These are phyloP conservation scores for Blastomyces gilchristii DNA, from an alignment of 2,329 filamentous ascomycete genomes.

Conservation along the genomic window DNA sequence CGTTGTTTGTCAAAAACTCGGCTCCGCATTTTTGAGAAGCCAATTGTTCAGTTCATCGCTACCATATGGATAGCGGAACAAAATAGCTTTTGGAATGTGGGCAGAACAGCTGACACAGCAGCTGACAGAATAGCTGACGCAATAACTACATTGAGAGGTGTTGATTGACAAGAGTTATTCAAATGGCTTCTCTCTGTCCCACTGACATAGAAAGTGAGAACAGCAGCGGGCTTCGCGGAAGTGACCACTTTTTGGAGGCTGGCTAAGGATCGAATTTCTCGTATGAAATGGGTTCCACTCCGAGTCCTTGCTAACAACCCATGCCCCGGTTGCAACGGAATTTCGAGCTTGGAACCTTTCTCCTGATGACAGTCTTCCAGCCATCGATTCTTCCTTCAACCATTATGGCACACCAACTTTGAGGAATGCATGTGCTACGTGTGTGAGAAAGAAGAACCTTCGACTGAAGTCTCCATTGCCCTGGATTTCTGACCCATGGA, in stretches of 20 bases:
- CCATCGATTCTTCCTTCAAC: neutral
- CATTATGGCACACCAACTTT: neutral
- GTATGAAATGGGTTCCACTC: neutral
- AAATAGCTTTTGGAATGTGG: neutral
- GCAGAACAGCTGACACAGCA: neutral
- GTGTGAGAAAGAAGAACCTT: neutral
- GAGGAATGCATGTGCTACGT: neutral
- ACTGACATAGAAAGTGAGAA: neutral
- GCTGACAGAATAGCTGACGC: neutral
- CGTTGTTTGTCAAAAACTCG: neutral
- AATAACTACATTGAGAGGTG: neutral
- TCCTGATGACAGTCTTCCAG: neutral
- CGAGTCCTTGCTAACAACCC: neutral
- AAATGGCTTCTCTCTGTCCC: neutral
- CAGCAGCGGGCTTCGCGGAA: neutral
- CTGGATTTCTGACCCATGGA: neutral
- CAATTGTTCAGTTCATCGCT: neutral
- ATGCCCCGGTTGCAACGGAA: slow-evolving; percentile 4
- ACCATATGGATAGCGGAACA: neutral
- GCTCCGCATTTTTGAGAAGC: neutral
- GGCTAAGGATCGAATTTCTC: slow-evolving; percentile 1
- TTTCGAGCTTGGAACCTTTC: neutral
- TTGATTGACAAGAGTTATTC: neutral
- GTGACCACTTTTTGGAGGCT: neutral
- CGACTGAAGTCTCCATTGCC: neutral